Evolutionary conservation across 345 rosid genomes (phyloP), one percentile per base, ranked within the genome.

Genomic region (Lepidium aucheri): DNA sequence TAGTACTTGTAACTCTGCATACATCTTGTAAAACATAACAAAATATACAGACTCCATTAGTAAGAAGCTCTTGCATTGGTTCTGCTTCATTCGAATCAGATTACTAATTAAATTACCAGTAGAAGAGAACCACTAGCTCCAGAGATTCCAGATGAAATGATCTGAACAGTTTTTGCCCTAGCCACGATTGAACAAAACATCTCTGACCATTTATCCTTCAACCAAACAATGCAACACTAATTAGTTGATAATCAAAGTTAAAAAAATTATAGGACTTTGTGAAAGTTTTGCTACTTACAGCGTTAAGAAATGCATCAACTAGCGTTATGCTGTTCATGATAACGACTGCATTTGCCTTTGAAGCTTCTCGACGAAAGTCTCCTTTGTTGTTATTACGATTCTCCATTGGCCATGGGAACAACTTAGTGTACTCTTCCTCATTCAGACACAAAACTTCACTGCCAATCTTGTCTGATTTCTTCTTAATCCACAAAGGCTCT

Each of bases 121-220:
- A 83, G 83, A 64, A 93, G 91, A 50, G 89, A 86, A 45, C 96
- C 98, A 60, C 85, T 90, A 13, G 89, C 79, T 53, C 92, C 84
- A 34, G 83, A 73, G 58, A 80, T 81, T 44, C 91, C 94, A 2
- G 80, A 58, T 39, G 90, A 66, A 32, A 93, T 67, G 1, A 79
- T 80, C 69, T 90, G 98, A 66, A 93, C 76, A 20, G 87, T 85
- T 72, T 84, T 93, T 9, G 94, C 98, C 68, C 91, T 78, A 51
- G 97, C 82, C 42, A 93, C 94, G 16, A 93, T 81, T n/a, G 98
- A 83, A 44, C 96, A 87, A 75, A 93, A 93, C 74, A 93, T 77
- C 30, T 93, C 97, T 70, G 77, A 78, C 98, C 98, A 93, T 74
- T 88, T 90, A 69, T 76, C 83, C 98, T 93, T 18, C 63, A 44